Conservation (phyloP, 2,329 filamentous ascomycete species). For the Dothistroma septosporum region DNA sequence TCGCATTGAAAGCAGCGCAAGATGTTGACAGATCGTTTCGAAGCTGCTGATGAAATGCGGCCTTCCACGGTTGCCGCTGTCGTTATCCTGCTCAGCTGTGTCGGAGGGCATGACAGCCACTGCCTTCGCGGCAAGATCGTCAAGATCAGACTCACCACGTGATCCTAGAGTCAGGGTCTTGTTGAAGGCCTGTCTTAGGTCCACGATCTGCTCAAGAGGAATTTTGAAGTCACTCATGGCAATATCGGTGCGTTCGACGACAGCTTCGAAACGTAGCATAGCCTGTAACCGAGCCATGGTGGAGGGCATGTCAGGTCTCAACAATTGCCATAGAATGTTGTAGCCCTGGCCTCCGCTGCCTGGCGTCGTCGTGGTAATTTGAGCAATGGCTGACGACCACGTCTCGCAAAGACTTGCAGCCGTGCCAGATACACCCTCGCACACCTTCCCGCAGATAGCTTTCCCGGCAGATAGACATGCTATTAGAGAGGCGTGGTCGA, state of each 20-base stretch:
- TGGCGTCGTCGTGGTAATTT: slow-evolving; percentile 5
- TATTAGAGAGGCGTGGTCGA: slow-evolving; percentile 16
- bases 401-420: neutral
- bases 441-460: slow-evolving; percentile 1
- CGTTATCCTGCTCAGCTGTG: slow-evolving; percentile 9
- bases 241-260: slow-evolving; percentile 46
- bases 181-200: slow-evolving; percentile 26
- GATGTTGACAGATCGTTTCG: slow-evolving; percentile 42
- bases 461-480: slow-evolving; percentile 15
- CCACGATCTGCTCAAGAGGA: slow-evolving; percentile 24
- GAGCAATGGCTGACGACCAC: slow-evolving; percentile 1
- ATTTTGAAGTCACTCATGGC: slow-evolving; percentile 21
- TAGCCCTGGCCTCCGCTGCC: slow-evolving; percentile 20
- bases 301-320: slow-evolving; percentile 58
- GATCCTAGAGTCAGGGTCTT: slow-evolving; percentile 21
- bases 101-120: slow-evolving; percentile 13
- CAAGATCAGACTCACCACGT: slow-evolving; percentile 13
- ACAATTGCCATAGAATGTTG: slow-evolving; percentile 52
- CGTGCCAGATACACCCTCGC: neutral
- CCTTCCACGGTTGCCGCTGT: slow-evolving; percentile 8
- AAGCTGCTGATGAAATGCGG: slow-evolving; percentile 48
- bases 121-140: slow-evolving; percentile 19
- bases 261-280: slow-evolving; percentile 41
- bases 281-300: slow-evolving; percentile 37
- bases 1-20: slow-evolving; percentile 13